Evolutionary conservation across 2,329 filamentous ascomycete genomes (phyloP), one percentile per base, ranked within the genome.

Genomic region (Xylaria sp.): DNA sequence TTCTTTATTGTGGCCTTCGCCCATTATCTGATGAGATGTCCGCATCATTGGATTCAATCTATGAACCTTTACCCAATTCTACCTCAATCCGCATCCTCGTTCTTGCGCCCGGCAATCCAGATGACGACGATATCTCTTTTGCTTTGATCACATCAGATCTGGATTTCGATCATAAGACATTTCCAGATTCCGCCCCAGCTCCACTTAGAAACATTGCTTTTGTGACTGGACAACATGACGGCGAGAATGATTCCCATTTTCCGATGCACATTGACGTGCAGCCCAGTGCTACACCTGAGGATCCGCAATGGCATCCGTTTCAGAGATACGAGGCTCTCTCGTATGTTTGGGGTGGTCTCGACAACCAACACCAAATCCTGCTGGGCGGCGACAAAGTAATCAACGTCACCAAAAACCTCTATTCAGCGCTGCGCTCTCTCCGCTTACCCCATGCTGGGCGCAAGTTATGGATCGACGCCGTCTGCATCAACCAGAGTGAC

Each of bases 281-380:
- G 23, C 38, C 23, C 17, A 28, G 38, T 6, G 28, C 55, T 23
- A n/a, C 11, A 15, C 25, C 55, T 7, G n/a, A 43, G 4, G 37
- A 38, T 23, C 43, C 21, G 12, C 57, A 21, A 37, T 9, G 50
- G 21, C 61, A 61, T 17, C 57, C 57, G 14, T 64, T 61, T 28
- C 57, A 64, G 46, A 37, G 47, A n/a, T 64, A 64, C 35, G 52
- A 64, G 23, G 61, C 61, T 11, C 61, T 64, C 31, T 64, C 61
- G 7, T 64, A 64, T 37, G 61, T 64, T 23, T 64, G 61, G 61
- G 61, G 57, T 1, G 61, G 57, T 35, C 38, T 21, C 1, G 47
- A 23, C 5, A 46, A 64, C 23, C 52, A 40, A 17, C 25, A 64
- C 21, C 9, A 61, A 23, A 25, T 64, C 42, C 50, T 53, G n/a